Evolutionary conservation across 179 eudicot genomes (phyloP), one percentile per base, ranked within the genome.

Genomic region (Patellifolia procumbens): DNA sequence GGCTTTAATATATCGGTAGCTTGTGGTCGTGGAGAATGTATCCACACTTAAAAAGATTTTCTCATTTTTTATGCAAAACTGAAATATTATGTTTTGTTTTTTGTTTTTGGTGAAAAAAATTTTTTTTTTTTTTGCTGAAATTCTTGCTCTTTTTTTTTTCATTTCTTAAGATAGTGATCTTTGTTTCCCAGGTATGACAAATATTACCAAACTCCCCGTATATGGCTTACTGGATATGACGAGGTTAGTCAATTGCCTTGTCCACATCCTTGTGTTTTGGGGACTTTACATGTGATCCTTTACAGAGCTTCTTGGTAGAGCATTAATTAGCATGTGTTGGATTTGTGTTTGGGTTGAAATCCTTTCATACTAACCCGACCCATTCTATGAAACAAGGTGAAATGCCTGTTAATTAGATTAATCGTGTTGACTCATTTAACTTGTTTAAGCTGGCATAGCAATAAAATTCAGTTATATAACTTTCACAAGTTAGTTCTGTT

Each of bases 201-300:
- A 77, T 95, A 95, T 82, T 95, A 95, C 83, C 99, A 93, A 81
- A 95, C 99, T 80, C 99, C 98, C 78, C 99, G 98, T 53, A 89
- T 95, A 48, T 95, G 99, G 99, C 99, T 95, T 86, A 93, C 99
- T 80, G 98, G 99, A 58, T 95, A 95, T 86, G 99, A 95, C 80
- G 99, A 95, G 99, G 99, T 95, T 66, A 56, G 89, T 86, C 73
- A 24, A 45, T 63, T 72, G 73, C 76, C 53, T 43, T 68, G 32
- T 72, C 28, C n/a, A 60, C 62, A 55, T 43, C 24, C 6, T 32
- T 63, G 32, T 60, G 26, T 51, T 52, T 59, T 28, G 35, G 42
- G 63, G 69, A 35, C 28, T 61, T 60, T 24, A 35, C 20, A 1
- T 63, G 46, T 29, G 28, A 19, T 45, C 37, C 20, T 48, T 76